phyloP scores from a whole-genome alignment of 2,329 filamentous ascomycete species.

The Beauveria sp. region DNA sequence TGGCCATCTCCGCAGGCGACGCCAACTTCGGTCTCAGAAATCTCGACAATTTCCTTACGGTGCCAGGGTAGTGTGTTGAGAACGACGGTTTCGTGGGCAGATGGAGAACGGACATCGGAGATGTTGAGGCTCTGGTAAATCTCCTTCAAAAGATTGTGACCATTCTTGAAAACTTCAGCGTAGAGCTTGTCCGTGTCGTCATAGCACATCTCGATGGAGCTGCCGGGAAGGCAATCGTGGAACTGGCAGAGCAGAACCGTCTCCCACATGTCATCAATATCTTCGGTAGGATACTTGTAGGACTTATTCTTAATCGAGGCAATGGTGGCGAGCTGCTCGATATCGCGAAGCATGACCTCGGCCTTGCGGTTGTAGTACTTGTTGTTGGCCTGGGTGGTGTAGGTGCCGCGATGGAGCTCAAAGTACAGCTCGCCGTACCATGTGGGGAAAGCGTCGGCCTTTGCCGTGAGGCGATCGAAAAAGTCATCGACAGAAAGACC shows the following conservation, averaged over 20 bases:
- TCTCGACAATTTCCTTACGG: constrained; percentile 63
- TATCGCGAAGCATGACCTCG: constrained; percentile 76
- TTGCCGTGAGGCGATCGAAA: constrained; percentile 77
- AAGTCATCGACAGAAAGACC: constrained; percentile 90
- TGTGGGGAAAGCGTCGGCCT: constrained; percentile 71
- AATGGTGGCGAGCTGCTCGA: constrained; percentile 81
- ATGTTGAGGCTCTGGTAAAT: constrained; percentile 62
- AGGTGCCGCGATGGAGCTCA: constrained; percentile 92
- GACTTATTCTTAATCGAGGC: constrained; percentile 64
- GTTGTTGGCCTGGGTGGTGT: constrained; percentile 96
- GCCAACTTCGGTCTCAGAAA: constrained; percentile 46
- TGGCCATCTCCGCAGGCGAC: constrained; percentile 51
- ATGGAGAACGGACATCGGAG: constrained; percentile 31
- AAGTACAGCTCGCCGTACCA: constrained; percentile 99
- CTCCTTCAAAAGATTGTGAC: constrained; percentile 62
- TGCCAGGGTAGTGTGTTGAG: constrained; percentile 86
- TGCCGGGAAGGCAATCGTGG: constrained; percentile 93
- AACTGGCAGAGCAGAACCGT: constrained; percentile 87
- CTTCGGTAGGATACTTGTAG: constrained; percentile 87
- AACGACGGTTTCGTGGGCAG: constrained; percentile 47
- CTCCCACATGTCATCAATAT: constrained; percentile 97
- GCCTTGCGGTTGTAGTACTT: constrained; percentile 87
- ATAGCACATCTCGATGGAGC: constrained; percentile 95
- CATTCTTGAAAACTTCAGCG: constrained; percentile 70
- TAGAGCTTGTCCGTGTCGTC: constrained; percentile 92